Evolutionary conservation across 2,329 filamentous ascomycete species (phyloP).

Genomic region (Aureobasidium namibiae): DNA sequence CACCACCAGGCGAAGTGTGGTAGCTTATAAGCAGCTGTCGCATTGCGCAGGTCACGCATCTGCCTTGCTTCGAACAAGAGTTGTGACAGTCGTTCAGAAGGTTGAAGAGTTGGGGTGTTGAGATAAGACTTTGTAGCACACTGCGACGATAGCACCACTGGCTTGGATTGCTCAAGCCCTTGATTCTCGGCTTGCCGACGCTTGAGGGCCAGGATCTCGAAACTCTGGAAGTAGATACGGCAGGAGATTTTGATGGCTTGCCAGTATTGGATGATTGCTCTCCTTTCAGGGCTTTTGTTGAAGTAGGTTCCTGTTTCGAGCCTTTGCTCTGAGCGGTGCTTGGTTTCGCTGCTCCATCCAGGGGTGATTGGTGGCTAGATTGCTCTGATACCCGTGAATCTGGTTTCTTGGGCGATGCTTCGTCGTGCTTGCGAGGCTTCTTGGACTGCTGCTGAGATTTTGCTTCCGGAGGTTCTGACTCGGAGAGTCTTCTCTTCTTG

Average conservation of each 20-base stretch:
- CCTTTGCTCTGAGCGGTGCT: not conserved
- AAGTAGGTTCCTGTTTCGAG: not conserved
- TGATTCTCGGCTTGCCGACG: constrained; percentile 9
- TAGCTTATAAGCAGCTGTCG: constrained; percentile 8
- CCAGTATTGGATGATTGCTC: not conserved
- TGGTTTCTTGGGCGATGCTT: not conserved
- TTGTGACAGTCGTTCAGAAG: constrained; percentile 13
- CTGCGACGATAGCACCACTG: constrained; percentile 19
- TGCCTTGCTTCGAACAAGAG: constrained; percentile 4
- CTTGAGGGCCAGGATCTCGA: constrained; percentile 13
- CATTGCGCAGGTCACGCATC: constrained; percentile 15
- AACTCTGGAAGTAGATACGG: not conserved
- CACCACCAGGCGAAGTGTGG: not conserved
- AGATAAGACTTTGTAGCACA: constrained; percentile 16
- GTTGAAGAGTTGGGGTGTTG: constrained; percentile 17
- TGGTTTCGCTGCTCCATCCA: not conserved
- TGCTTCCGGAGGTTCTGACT: constrained; percentile 14
- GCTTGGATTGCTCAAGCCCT: constrained; percentile 16
- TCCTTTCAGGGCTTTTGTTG: not conserved
- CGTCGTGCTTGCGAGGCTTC: not conserved
- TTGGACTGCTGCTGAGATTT: not conserved
- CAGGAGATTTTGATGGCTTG: not conserved
- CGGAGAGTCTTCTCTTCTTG: constrained; percentile 14
- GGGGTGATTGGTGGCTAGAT: not conserved
- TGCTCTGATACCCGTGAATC: not conserved